These are phyloP conservation scores for Aspergillus unguis DNA, from an alignment of 2,329 filamentous ascomycete species.

Conservation along the genomic window DNA sequence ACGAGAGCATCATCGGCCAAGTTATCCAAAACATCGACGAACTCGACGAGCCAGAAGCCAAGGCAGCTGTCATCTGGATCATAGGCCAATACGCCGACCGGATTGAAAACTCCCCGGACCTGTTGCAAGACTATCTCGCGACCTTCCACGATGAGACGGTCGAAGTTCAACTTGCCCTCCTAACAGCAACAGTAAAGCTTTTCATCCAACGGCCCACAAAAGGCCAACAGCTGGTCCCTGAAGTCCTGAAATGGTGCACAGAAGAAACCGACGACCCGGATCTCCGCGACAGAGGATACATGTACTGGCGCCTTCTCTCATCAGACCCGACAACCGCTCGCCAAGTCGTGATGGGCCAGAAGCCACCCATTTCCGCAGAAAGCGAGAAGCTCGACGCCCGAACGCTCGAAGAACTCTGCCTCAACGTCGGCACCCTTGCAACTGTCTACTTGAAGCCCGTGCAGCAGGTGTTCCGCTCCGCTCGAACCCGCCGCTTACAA, in stretches of 20 bases:
- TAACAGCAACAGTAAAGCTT: slow-evolving; percentile 94
- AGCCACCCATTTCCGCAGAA: slow-evolving; percentile 93
- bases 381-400: slow-evolving; percentile 87
- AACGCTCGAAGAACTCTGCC: slow-evolving; percentile 94
- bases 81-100: slow-evolving; percentile 97
- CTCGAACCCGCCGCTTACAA: slow-evolving; percentile 71
- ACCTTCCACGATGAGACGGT: slow-evolving; percentile 92
- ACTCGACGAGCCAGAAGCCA: slow-evolving; percentile 93
- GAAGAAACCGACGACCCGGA: slow-evolving; percentile 99
- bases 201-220: slow-evolving; percentile 97
- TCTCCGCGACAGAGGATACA: slow-evolving; percentile 90
- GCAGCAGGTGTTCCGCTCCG: slow-evolving; percentile 90
- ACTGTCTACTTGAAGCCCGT: slow-evolving; percentile 98
- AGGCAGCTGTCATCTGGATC: slow-evolving; percentile 98
- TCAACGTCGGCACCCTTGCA: slow-evolving; percentile 91
- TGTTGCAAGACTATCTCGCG: slow-evolving; percentile 92
- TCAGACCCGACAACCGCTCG: slow-evolving; percentile 86
- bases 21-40: slow-evolving; percentile 96
- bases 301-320: slow-evolving; percentile 97
- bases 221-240: slow-evolving; percentile 86
- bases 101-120: slow-evolving; percentile 91
- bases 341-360: slow-evolving; percentile 92
- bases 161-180: slow-evolving; percentile 88
- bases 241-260: slow-evolving; percentile 96
- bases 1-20: slow-evolving; percentile 94